Conservation (phyloP, 2,329 filamentous ascomycete genomes). For the Colletotrichum kahawae region DNA sequence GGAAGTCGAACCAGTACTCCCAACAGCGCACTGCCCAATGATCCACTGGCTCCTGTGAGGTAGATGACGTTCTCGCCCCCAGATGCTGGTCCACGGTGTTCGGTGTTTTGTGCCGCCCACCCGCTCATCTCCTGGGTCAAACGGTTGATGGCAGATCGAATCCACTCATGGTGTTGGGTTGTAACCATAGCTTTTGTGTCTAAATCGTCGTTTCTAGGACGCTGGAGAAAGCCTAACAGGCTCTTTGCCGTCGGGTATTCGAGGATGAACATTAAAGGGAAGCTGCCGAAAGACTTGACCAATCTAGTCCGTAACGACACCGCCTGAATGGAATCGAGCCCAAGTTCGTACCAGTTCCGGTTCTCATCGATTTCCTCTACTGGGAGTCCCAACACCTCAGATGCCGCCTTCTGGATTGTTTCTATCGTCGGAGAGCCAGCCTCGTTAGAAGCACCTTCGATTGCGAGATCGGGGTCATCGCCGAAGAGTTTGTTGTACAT, state of each 20-base stretch:
- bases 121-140: background rate
- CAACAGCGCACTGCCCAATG: background rate
- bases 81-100: background rate
- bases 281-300: background rate
- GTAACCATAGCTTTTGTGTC: background rate
- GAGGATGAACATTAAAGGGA: slow-evolving; percentile 11
- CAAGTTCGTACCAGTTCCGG: slow-evolving; percentile 3
- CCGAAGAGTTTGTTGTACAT: background rate
- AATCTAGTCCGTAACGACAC: background rate
- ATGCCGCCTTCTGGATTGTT: background rate
- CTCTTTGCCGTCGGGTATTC: background rate
- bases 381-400: background rate
- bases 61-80: background rate
- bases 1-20: background rate
- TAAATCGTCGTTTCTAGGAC: background rate
- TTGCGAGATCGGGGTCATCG: too few species aligned
- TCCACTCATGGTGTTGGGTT: background rate
- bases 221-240: background rate
- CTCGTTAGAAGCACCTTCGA: too few species aligned
- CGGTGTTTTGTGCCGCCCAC: background rate
- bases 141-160: background rate
- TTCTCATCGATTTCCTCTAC: background rate
- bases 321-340: slow-evolving; percentile 1
- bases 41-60: slow-evolving; percentile 1
- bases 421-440: background rate